Conservation (phyloP, 2,329 filamentous ascomycete genomes). For the Hymenoscyphus albidus region DNA sequence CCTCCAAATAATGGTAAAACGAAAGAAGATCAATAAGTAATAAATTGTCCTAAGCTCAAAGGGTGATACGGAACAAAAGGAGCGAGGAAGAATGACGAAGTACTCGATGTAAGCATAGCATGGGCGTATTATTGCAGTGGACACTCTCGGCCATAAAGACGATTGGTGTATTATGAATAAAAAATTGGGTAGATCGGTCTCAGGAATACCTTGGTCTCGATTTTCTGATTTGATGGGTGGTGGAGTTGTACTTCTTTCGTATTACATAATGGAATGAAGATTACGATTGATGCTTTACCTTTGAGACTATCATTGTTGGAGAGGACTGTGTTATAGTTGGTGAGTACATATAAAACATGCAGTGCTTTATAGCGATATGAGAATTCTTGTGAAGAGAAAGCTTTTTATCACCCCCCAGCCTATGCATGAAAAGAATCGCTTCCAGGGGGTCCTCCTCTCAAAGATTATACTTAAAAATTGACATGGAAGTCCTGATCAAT, state of each 20-base stretch:
- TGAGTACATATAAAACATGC: too few relatives aligned
- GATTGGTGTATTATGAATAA: neutral
- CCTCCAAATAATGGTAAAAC: neutral
- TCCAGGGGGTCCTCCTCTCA: too few relatives aligned
- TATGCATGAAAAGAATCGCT: too few relatives aligned
- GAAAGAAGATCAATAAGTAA: neutral
- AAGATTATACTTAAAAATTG: constrained; percentile 1
- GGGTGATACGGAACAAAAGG: neutral
- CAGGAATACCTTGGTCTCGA: neutral
- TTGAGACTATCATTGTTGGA: neutral
- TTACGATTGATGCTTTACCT: neutral
- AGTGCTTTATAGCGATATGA: too few relatives aligned
- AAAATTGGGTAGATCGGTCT: neutral
- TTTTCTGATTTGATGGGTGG: neutral
- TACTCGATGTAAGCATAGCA: neutral
- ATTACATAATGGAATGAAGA: neutral
- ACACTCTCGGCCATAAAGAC: neutral
- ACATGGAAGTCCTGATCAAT: neutral
- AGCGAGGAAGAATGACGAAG: neutral
- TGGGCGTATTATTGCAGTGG: neutral
- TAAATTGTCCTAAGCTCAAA: neutral
- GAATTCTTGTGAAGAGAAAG: too few relatives aligned
- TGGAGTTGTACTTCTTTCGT: neutral
- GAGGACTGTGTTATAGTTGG: neutral
- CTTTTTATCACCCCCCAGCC: too few relatives aligned